phyloP scores from a whole-genome alignment of 2,329 filamentous ascomycete species.

The Ophiostoma australiae region DNA sequence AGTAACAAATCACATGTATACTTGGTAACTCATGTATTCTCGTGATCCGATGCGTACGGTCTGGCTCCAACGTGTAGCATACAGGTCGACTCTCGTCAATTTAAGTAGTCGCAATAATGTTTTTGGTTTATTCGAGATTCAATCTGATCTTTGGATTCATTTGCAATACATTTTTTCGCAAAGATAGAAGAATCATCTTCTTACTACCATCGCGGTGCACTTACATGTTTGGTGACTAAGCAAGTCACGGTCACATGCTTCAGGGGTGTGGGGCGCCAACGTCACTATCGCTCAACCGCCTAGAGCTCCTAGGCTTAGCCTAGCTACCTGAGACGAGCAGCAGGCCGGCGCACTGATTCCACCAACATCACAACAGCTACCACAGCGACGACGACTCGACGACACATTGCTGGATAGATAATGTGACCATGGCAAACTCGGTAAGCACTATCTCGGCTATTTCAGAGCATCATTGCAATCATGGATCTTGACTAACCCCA shows the following conservation, averaged over 20 bases:
- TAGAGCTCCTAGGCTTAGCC: conserved; percentile 1
- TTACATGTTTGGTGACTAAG: neutral
- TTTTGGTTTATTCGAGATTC: no score
- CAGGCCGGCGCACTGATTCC: neutral
- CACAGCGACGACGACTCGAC: neutral
- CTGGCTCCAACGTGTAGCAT: no score
- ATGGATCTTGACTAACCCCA: conserved; percentile 20
- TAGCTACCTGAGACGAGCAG: neutral
- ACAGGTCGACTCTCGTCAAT: no score
- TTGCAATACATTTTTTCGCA: no score
- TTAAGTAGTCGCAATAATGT: no score
- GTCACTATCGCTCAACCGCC: neutral
- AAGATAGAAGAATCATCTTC: no score
- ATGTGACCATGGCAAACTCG: conserved; percentile 15
- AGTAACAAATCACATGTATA: neutral
- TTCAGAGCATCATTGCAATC: neutral
- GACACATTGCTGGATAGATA: conserved; percentile 7
- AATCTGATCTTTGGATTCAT: no score
- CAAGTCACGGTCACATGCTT: neutral
- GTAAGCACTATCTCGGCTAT: neutral
- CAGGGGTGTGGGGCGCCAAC: conserved; percentile 14
- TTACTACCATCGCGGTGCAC: neutral
- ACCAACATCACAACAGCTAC: conserved; percentile 10
- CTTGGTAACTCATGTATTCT: neutral
- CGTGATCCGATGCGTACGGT: no score